phyloP scores from a whole-genome alignment of 2,329 filamentous ascomycete species.

The Ophiosphaerella herpotricha region DNA sequence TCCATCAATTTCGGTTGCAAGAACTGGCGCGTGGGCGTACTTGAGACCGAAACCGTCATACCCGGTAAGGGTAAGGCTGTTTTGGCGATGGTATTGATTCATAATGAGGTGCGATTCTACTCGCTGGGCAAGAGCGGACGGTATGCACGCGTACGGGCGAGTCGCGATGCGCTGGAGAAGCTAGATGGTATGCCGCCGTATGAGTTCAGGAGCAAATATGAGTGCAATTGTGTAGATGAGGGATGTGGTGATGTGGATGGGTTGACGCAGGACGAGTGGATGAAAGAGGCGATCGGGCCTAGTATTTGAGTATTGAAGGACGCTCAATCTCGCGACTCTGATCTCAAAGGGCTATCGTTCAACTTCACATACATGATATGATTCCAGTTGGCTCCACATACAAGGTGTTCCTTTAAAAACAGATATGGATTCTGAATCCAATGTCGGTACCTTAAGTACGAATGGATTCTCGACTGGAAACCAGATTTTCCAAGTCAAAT shows the following conservation, averaged over 20 bases:
- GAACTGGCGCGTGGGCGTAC: slow-evolving; percentile 54
- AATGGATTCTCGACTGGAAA: too few relatives aligned
- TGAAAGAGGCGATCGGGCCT: slow-evolving; percentile 23
- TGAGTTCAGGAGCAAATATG: slow-evolving; percentile 64
- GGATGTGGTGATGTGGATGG: slow-evolving; percentile 5
- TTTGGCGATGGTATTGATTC: slow-evolving; percentile 75
- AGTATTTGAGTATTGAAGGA: slow-evolving; percentile 13
- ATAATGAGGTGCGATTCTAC: slow-evolving; percentile 69
- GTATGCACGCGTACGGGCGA: slow-evolving; percentile 73
- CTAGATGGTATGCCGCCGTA: slow-evolving; percentile 57
- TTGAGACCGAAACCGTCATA: slow-evolving; percentile 51
- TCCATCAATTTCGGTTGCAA: slow-evolving; percentile 68
- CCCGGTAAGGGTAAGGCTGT: slow-evolving; percentile 54
- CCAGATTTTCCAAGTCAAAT: too few relatives aligned
- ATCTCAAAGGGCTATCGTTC: too few relatives aligned
- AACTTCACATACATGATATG: too few relatives aligned
- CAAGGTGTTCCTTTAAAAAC: too few relatives aligned
- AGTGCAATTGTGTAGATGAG: slow-evolving; percentile 64
- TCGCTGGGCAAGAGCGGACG: slow-evolving; percentile 66
- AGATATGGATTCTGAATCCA: too few relatives aligned
- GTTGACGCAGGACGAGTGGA: slow-evolving; percentile 9
- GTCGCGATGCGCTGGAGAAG: slow-evolving; percentile 60
- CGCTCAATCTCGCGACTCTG: too few relatives aligned
- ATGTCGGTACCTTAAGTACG: too few relatives aligned
- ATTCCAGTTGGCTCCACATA: too few relatives aligned